Percentiles rank a stretch among this genome's conserved stretches.
These are phyloP conservation scores for Yamadazyma diddensiae DNA, from an alignment of 1,139 yeast species.

Conservation along the genomic window DNA sequence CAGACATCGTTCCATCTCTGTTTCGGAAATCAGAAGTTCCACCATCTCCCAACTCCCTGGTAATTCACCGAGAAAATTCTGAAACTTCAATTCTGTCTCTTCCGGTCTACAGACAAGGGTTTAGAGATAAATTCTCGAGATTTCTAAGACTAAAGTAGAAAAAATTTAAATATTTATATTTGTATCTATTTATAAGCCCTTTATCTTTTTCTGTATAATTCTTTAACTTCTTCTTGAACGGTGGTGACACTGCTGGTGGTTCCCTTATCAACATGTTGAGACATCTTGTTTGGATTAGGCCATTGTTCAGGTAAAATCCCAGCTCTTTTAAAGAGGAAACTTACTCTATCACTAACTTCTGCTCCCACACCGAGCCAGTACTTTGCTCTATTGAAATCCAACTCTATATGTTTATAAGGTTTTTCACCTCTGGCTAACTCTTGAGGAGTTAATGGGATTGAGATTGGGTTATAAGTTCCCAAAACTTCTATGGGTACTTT, in stretches of 20 bases:
- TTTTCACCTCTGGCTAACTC: slow-evolving; percentile 50
- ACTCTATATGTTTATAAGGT: slow-evolving; percentile 73
- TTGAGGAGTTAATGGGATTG: slow-evolving; percentile 64
- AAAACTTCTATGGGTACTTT: slow-evolving; percentile 89
- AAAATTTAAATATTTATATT: background rate
- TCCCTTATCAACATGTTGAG: slow-evolving; percentile 33
- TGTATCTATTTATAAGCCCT: slow-evolving; percentile 4
- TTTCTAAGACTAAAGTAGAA: background rate
- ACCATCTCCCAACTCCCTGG: no score
- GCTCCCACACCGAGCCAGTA: slow-evolving; percentile 99
- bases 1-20: no score
- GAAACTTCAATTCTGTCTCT: no score
- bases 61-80: no score
- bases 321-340: slow-evolving; percentile 73
- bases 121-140: background rate
- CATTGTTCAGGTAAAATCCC: slow-evolving; percentile 73
- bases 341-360: slow-evolving; percentile 83
- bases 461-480: slow-evolving; percentile 89
- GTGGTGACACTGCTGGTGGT: slow-evolving; percentile 25
- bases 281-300: slow-evolving; percentile 49
- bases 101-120: background rate
- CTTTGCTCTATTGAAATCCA: slow-evolving; percentile 88
- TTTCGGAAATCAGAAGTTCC: no score
- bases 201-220: slow-evolving; percentile 34
- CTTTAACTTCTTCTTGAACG: slow-evolving; percentile 33